Conservation (phyloP, 306 rosid genomes). For the Mucuna pruriens region DNA sequence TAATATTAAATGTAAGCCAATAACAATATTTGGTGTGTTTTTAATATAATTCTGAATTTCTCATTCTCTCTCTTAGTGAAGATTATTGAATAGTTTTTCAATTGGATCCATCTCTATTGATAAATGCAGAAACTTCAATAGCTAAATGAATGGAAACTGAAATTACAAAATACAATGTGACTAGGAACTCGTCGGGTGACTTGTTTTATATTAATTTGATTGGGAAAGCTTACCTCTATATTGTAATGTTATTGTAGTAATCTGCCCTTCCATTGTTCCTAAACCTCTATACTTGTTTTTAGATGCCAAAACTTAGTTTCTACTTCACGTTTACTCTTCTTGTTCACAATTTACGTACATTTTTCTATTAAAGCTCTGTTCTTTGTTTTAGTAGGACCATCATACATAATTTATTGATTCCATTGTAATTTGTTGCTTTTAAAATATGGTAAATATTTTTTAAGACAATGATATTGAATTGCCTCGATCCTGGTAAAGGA, state of each 20-base stretch:
- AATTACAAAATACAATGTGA: background rate
- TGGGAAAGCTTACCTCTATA: background rate
- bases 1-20: too few relatives aligned
- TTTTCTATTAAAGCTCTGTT: background rate
- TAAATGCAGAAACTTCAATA: background rate
- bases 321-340: background rate
- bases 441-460: background rate
- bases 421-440: background rate
- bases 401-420: background rate
- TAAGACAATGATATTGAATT: background rate
- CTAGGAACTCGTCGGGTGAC: background rate
- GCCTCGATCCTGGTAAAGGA: background rate
- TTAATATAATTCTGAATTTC: slow-evolving; percentile 4
- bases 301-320: background rate
- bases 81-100: background rate
- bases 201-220: background rate
- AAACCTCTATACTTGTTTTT: too few relatives aligned
- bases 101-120: background rate
- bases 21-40: slow-evolving; percentile 4
- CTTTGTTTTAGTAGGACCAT: background rate
- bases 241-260: background rate
- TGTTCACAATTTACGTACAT: too few relatives aligned
- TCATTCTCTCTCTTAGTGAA: slow-evolving; percentile 14
- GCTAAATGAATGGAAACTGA: slow-evolving; percentile 16
- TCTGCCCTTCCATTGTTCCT: background rate